These are phyloP conservation scores for Tricholomella constricta DNA, from an alignment of 768 basidiomycete species.

Conservation along the genomic window DNA sequence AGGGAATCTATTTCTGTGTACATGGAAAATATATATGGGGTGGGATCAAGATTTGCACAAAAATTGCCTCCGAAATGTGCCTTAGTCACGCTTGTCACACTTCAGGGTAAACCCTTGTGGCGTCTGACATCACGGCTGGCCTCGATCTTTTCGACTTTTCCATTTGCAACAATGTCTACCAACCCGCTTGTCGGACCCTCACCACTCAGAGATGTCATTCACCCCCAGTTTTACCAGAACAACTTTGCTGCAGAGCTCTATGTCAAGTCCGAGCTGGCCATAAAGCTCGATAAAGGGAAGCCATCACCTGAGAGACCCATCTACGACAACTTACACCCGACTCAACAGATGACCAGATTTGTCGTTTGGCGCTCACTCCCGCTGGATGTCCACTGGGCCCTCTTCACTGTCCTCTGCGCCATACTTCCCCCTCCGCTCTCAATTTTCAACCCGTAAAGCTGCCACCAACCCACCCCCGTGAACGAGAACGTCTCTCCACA, in stretches of 20 bases:
- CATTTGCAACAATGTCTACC: slow-evolving; percentile 37
- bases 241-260: slow-evolving; percentile 80
- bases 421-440: slow-evolving; percentile 82
- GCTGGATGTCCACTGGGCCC: slow-evolving; percentile 90
- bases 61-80: slow-evolving; percentile 1
- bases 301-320: slow-evolving; percentile 9
- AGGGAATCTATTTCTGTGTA: slow-evolving; percentile 2
- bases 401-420: slow-evolving; percentile 88
- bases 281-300: slow-evolving; percentile 92
- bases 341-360: slow-evolving; percentile 87
- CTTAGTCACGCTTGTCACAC: slow-evolving; percentile 1
- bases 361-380: slow-evolving; percentile 77
- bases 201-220: slow-evolving; percentile 65
- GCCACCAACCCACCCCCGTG: slow-evolving; percentile 78
- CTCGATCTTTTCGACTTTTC: not conserved
- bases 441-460: slow-evolving; percentile 92
- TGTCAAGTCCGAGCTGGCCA: slow-evolving; percentile 77
- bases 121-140: not conserved
- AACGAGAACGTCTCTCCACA: slow-evolving; percentile 81
- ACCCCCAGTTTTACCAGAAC: slow-evolving; percentile 94
- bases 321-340: not conserved
- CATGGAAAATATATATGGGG: not conserved
- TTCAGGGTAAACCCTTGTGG: not conserved
- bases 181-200: slow-evolving; percentile 62
- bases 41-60: not conserved